Base-by-base conservation (phyloP, 495 filamentous ascomycete species). In the Cudoniella acicularis region DNA sequence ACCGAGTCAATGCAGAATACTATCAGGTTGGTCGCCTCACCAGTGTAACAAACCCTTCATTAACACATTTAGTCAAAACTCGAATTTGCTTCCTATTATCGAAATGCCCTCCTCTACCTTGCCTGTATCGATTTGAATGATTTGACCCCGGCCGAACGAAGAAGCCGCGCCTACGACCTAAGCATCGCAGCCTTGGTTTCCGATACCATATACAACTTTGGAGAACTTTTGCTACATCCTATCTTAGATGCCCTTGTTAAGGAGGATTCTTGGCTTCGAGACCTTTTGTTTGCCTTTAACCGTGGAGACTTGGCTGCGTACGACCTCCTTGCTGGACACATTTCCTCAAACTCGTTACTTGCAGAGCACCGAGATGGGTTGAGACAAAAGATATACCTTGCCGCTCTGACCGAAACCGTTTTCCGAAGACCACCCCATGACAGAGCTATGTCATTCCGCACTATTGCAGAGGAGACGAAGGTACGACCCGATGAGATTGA, bases 171-270 rank as follows among this genome's bases (percentile, higher is more conserved):
- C 49, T 93, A 96, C 77, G 91, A 96, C 74, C 88, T 99, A 58
- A 84, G 85, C 67, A 86, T 99, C 48, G 92, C 95, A 18, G 94
- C 94, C 11, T 80, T 99, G 10, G 87, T 96, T 30, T 96, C 91
- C 51, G 90, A 92, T 69, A 85, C 83, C 60, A 98, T 98, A 76
- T 98, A 98, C 82, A 99, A 98, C 80, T 99, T 99, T 61, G 94
- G 94, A 73, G 94, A 99, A 79, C 90, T 99, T 3, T 86, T 99
- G 20, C 84, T 98, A 58, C 94, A 99, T 75, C 95, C 94, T 4
- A 95, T 99, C 67, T 86, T 98, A 55, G 87, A 96, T 68, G 85
- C 89, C 6, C 81, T 99, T 54, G 62, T 64, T 9, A 73, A 74
- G 6, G 71, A 80, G 24, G 69, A 77, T 62, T 79, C 75, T 46